Evolutionary conservation across 768 basidiomycete genomes (phyloP).

Genomic region (Pleurotus tuber-regium): DNA sequence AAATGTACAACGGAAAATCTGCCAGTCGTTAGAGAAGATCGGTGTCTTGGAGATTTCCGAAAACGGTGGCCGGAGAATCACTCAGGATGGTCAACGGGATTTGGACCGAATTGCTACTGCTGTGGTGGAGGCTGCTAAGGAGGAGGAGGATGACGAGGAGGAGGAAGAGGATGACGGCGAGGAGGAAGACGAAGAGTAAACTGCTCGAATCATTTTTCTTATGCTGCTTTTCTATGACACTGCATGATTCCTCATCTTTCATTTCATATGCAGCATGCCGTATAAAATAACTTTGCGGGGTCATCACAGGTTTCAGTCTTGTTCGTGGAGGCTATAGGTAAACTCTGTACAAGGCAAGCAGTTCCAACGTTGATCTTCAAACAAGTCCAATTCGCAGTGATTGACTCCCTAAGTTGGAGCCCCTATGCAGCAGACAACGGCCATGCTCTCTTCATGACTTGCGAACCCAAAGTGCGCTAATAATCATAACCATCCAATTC

Average conservation of each 20-base stretch:
- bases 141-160: slow-evolving; percentile 73
- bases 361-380: no score
- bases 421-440: no score
- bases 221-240: slow-evolving; percentile 1
- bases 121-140: slow-evolving; percentile 75
- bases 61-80: slow-evolving; percentile 94
- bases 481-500: no score
- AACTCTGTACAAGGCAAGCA: no score
- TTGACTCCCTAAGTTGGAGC: no score
- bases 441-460: no score
- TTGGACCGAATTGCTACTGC: slow-evolving; percentile 92
- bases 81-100: slow-evolving; percentile 95
- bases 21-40: slow-evolving; percentile 98
- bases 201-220: neutral
- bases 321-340: no score
- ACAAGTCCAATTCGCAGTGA: no score
- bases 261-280: slow-evolving; percentile 9
- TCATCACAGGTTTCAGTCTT: no score
- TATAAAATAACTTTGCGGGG: slow-evolving; percentile 1
- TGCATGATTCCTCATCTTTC: slow-evolving; percentile 6
- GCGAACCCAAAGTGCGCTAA: no score
- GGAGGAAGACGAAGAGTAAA: slow-evolving; percentile 37
- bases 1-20: slow-evolving; percentile 90
- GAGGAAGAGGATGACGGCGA: slow-evolving; percentile 69
- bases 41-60: slow-evolving; percentile 93